A percentile compares a stretch with the other conserved stretches of the same genome.
phyloP scores from a whole-genome alignment of 768 basidiomycete genomes.

The Mycena alexandri region DNA sequence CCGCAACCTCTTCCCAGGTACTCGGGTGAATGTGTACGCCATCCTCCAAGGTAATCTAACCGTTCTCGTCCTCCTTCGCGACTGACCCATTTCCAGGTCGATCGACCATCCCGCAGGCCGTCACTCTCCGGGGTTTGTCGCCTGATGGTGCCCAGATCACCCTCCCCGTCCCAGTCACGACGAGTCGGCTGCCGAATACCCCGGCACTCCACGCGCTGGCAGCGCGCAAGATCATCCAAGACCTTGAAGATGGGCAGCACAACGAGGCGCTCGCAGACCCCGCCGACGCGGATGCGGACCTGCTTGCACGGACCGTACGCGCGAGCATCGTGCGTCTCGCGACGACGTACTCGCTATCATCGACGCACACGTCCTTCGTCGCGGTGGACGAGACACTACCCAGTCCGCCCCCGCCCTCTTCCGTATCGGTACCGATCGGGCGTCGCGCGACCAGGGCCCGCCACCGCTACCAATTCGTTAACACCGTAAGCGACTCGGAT shows the following conservation, averaged over 20 bases:
- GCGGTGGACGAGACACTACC: no score
- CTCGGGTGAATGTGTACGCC: slow-evolving; percentile 10
- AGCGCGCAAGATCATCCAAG: slow-evolving; percentile 28
- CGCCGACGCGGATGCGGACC: slow-evolving; percentile 1
- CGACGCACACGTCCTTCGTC: neutral
- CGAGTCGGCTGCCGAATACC: slow-evolving; percentile 26
- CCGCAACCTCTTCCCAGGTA: neutral
- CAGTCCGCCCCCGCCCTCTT: no score
- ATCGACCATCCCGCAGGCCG: neutral
- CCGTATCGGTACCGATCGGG: no score
- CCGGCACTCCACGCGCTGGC: slow-evolving; percentile 24
- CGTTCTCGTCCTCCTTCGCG: neutral
- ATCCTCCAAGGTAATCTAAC: no score
- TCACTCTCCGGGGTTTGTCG: slow-evolving; percentile 25
- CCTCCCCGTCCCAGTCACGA: slow-evolving; percentile 21
- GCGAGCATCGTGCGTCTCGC: neutral
- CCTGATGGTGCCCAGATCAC: slow-evolving; percentile 22
- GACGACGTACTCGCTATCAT: neutral
- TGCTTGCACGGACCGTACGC: neutral
- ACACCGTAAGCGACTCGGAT: no score
- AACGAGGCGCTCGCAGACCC: slow-evolving; percentile 7
- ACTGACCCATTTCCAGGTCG: no score
- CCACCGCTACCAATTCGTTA: no score
- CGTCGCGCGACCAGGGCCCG: no score
- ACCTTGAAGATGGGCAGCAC: slow-evolving; percentile 28